Base-by-base conservation (phyloP, 192 early-diverging fungal genomes). In the Coemansia sp. region DNA sequence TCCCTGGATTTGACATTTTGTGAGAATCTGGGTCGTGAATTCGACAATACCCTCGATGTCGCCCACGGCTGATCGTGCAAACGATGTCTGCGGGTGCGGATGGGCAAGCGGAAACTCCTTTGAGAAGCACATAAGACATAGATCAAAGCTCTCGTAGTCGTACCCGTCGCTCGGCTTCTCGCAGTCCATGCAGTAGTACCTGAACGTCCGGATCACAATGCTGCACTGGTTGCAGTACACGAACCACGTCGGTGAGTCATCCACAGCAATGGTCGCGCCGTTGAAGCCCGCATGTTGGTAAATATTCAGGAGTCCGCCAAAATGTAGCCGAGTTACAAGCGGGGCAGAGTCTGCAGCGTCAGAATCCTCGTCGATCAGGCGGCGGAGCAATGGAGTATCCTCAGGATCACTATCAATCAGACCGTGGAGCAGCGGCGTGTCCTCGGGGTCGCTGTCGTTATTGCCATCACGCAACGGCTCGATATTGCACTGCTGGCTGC, bases 121-220 rank as follows among this genome's bases (percentile, higher is more conserved):
- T 17, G 85, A 83, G 63, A 89, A 93, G 70, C 90, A 91, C 64
- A 80, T 84, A 25, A 83, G 63, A 40, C 90, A 93, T n/a, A 92
- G 75, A 22, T 91, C 90, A 61, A 90, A 92, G 68, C 86, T 90
- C 57, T 87, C 71, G 50, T 89, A 87, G 61, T 87, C 84, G 25
- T 84, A 73, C 0, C 87, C 88, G 36, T 86, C 87, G 17, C 83
- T 83, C 0, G 87, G 84, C 17, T 70, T 73, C 72, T 96, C 94
- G 65, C 94, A 96, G 55, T 87, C 87, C 20, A 86, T 90, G 66
- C 94, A 96, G 64, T 89, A 96, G 68, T 90, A 94, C 54, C 91
- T 73, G 58, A 89, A 90, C 40, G 92, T 89, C 42, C 87, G 85
- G 64, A 95, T 93, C 9, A 88, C 82, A n/a, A 91, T 77, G 42